phyloP scores from a whole-genome alignment of 1,284 basidiomycete genomes.

The Bondarzewia mesenterica region DNA sequence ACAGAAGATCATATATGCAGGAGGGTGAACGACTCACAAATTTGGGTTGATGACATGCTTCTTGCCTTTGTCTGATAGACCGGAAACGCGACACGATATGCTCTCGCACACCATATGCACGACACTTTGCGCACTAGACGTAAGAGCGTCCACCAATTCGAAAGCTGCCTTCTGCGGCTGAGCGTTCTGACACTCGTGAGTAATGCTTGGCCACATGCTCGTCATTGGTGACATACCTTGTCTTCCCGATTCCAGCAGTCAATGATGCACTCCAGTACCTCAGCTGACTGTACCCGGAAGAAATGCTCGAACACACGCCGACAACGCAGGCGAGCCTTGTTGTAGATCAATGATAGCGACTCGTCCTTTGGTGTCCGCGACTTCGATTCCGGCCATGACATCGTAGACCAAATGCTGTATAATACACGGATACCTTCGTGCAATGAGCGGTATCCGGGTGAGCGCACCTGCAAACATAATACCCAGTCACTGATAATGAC shows the following conservation, averaged over 20 bases:
- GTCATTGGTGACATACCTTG: conserved; percentile 29
- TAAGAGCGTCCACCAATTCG: conserved; percentile 77
- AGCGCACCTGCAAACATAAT: conserved; percentile 40
- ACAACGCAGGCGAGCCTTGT: conserved; percentile 57
- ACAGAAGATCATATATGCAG: neutral
- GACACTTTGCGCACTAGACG: conserved; percentile 81
- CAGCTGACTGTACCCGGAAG: conserved; percentile 72
- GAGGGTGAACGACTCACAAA: conserved; percentile 38
- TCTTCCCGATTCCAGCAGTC: conserved; percentile 68
- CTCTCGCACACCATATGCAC: conserved; percentile 90
- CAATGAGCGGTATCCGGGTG: conserved; percentile 62
- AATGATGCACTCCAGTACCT: conserved; percentile 77
- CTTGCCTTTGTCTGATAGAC: conserved; percentile 45
- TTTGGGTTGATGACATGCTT: conserved; percentile 55
- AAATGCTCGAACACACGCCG: conserved; percentile 80
- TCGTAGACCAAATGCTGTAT: conserved; percentile 62
- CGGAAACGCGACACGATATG: conserved; percentile 49
- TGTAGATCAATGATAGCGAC: conserved; percentile 56
- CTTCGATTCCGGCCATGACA: conserved; percentile 38
- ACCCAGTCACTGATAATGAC: conserved; percentile 8
- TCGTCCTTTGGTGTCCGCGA: conserved; percentile 52
- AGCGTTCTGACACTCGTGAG: conserved; percentile 21
- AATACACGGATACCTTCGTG: conserved; percentile 66
- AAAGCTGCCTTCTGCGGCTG: conserved; percentile 50
- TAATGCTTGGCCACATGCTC: conserved; percentile 5